Base-by-base conservation (phyloP, 2,329 filamentous ascomycete species). In the Microascus cirrosus region DNA sequence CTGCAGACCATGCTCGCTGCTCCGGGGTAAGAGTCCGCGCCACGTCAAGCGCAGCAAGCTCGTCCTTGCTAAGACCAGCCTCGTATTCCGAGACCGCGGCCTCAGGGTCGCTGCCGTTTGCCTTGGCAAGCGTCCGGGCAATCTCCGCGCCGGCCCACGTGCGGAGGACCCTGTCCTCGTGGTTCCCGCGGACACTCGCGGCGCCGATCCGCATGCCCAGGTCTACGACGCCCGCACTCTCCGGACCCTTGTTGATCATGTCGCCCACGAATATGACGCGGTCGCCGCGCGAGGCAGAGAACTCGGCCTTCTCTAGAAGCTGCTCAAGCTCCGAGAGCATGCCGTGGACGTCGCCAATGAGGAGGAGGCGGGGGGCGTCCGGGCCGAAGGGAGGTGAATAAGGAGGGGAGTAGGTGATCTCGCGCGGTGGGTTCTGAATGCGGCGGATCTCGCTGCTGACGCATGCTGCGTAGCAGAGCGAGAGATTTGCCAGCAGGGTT, bases 291-390 rank as follows among this genome's bases (percentile, higher is more conserved):
- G 42, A 34, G 8, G 6, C 28, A 12, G 45, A 50, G 70, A 90
- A 93, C 18, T 76, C 68, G 24, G 87, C 74, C 65, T 89, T 85
- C 3, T 79, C 68, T 25, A 97, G 78, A 13, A 97, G 77, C 18
- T 76, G 68, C 68, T 77, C 72, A 68, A 90, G 77, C 61, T 90
- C 81, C 12, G 80, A 69, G 63, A 82, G 83, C 75, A 94, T 94
- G 53, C 94, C 94, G 73, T 97, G 94, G 18, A 97, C 90, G 72
- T 99, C 94, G 57, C 94, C 93, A 36, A 97, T 77, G 60, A 97
- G 77, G 36, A 97, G 76, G 22, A 99, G 74, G 22, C 91, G 77
- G 57, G 79, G 82, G 22, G 73, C 65, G 36, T 74, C 71, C 22
- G 68, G 59, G 32, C 65, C 45, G n/a, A 8, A 24, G 20, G 45